Evolutionary conservation across 345 rosid genomes (phyloP).

Genomic region (Brassica napus): DNA sequence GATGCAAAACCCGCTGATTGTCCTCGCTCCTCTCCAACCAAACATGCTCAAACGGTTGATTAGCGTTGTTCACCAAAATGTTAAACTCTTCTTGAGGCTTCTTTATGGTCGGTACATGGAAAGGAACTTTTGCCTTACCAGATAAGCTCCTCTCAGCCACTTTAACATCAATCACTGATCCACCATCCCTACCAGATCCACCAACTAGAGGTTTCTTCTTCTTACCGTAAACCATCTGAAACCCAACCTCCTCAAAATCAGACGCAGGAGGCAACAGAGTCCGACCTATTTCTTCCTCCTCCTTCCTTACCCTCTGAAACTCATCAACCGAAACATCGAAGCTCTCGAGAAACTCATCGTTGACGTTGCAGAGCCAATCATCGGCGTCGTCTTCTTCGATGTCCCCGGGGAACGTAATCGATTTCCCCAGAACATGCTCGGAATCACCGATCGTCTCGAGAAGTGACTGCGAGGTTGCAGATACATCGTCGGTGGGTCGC

Average conservation of each 20-base stretch:
- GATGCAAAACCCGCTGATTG: conserved; percentile 64
- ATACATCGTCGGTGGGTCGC: conserved; percentile 51
- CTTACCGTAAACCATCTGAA: conserved; percentile 74
- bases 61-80: conserved; percentile 70
- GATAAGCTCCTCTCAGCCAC: conserved; percentile 50
- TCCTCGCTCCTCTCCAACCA: conserved; percentile 86
- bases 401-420: conserved; percentile 47
- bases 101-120: conserved; percentile 75
- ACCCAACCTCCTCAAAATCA: conserved; percentile 48
- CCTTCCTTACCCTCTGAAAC: conserved; percentile 44
- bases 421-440: conserved; percentile 36
- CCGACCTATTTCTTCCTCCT: conserved; percentile 54
- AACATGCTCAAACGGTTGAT: conserved; percentile 84
- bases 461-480: conserved; percentile 49
- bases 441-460: conserved; percentile 64
- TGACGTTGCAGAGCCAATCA: conserved; percentile 69
- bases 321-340: conserved; percentile 66
- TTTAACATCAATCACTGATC: conserved; percentile 47
- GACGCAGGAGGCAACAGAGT: background rate
- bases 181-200: conserved; percentile 23
- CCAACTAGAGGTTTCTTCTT: conserved; percentile 50
- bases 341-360: conserved; percentile 70
- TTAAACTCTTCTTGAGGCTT: conserved; percentile 79
- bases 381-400: conserved; percentile 56
- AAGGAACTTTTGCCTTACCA: conserved; percentile 69